phyloP scores from a whole-genome alignment of 164 flowering plant species.

The Annona cherimola region DNA sequence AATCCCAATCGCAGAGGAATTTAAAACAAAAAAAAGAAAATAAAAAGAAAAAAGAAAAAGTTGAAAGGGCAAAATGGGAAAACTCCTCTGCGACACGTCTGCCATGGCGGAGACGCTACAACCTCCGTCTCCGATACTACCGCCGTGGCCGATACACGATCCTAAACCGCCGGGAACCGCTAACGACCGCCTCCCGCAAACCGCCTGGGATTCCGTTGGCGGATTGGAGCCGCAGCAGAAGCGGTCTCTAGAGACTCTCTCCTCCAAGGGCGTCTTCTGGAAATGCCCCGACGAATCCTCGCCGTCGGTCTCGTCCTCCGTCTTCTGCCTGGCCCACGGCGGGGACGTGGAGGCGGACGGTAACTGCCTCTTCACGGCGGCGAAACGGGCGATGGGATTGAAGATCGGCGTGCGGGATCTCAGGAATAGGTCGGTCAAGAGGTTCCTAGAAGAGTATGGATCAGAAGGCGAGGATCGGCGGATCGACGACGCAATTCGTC shows the following conservation, averaged over 20 bases:
- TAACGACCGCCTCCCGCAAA: background rate
- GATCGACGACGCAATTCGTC: constrained; percentile 45
- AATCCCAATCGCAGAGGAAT: background rate
- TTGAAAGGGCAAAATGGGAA: constrained; percentile 37
- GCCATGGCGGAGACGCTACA: constrained; percentile 17
- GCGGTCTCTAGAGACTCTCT: constrained; percentile 40
- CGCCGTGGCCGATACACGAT: constrained; percentile 16
- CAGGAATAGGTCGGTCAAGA: constrained; percentile 59
- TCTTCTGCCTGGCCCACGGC: constrained; percentile 72
- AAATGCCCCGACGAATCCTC: constrained; percentile 39
- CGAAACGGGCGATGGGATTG: constrained; percentile 45
- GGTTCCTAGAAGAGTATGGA: constrained; percentile 70
- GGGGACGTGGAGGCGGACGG: constrained; percentile 94
- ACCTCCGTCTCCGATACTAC: constrained; percentile 18
- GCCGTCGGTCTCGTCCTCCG: constrained; percentile 26
- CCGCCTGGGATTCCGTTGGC: constrained; percentile 53
- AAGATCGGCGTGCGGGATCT: constrained; percentile 58
- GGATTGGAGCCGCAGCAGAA: constrained; percentile 85
- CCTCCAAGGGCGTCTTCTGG: constrained; percentile 77
- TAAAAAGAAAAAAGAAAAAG: background rate
- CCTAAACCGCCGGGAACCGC: constrained; percentile 14
- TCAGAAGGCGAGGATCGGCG: constrained; percentile 28
- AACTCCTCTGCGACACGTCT: constrained; percentile 53
- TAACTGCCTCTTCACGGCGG: constrained; percentile 88
- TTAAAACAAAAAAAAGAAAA: background rate